Evolutionary conservation across 805 yeast species (phyloP), one percentile per base, ranked within the genome.

Genomic region (Candida manassasensis): DNA sequence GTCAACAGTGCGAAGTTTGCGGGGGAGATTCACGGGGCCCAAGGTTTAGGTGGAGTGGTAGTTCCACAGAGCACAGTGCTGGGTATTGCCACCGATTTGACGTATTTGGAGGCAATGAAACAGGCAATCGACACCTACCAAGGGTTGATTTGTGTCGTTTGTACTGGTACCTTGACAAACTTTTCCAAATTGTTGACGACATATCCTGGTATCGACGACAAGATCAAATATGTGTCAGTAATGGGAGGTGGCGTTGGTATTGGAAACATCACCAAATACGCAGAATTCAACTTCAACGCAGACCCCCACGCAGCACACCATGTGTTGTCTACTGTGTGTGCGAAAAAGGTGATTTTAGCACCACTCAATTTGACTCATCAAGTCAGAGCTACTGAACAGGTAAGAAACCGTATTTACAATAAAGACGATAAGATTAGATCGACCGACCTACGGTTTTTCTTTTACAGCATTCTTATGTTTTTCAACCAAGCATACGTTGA

Each of bases 121-220:
- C 41, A 55, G 3, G 77, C 80, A 1, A 64, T 78, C 3, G 42
- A 59, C 15, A 38, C 55, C 3, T 52, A 73, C 41, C 57, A 66
- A 1, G 75, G 75, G 10, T 65, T 74, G 22, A 50, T 86, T 3
- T 70, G 80, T 21, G 52, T 86, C 1, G 77, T 81, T 1, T 84
- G 88, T 6, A 79, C 88, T 0, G 96, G 95, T 0, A 75, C 95
- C 0, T 59, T 83, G 46, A 87, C 96, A 4, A 82, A 86, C 48
- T 53, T 84, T 11, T 81, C 88, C 0, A 52, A 66, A 3, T 60
- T 87, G 26, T 65, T 83, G 24, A 44, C 53, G 17, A 57, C 57
- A 28, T 70, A 73, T 45, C 94, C 95, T 0, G 73, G 75, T 14
- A 47, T 75, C 11, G 69, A 61, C 37, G 29, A 54, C 2, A 64